phyloP scores from a whole-genome alignment of 73 alveolate genomes.

The Durusdinium trenchii region DNA sequence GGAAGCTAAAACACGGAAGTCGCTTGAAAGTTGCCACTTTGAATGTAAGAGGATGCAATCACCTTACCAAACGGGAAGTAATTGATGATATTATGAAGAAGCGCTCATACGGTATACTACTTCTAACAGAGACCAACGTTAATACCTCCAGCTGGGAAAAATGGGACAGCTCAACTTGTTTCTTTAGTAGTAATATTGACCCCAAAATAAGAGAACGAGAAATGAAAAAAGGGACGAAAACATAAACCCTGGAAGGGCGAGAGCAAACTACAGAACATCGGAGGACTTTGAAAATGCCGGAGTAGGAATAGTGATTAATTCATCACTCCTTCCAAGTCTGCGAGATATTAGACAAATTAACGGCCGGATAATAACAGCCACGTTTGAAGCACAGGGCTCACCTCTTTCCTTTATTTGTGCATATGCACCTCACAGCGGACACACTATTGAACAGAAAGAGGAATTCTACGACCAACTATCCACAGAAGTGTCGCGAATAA shows the following conservation, averaged over 20 bases:
- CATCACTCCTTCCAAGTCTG: neutral
- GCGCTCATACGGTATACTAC: neutral
- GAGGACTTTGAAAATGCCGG: slow-evolving; percentile 59
- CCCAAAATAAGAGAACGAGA: neutral
- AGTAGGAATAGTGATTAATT: neutral
- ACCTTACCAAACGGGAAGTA: neutral
- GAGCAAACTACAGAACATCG: neutral
- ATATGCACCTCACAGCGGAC: no score
- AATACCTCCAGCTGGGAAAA: neutral
- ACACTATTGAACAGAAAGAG: no score
- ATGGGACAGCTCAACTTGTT: neutral
- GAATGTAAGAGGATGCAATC: slow-evolving; percentile 15
- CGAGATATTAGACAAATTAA: neutral
- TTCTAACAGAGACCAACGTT: slow-evolving; percentile 17
- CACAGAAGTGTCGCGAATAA: no score
- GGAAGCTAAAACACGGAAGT: neutral
- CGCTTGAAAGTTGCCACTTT: neutral
- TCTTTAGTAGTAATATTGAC: slow-evolving; percentile 9
- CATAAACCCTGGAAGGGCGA: no score
- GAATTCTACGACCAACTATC: no score
- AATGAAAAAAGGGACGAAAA: neutral
- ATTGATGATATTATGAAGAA: neutral
- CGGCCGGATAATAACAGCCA: neutral
- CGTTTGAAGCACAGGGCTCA: no score
- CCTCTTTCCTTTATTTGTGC: no score